Evolutionary conservation across 2,329 filamentous ascomycete species (phyloP), one percentile per base, ranked within the genome.

Genomic region (Ramichloridium luteum): DNA sequence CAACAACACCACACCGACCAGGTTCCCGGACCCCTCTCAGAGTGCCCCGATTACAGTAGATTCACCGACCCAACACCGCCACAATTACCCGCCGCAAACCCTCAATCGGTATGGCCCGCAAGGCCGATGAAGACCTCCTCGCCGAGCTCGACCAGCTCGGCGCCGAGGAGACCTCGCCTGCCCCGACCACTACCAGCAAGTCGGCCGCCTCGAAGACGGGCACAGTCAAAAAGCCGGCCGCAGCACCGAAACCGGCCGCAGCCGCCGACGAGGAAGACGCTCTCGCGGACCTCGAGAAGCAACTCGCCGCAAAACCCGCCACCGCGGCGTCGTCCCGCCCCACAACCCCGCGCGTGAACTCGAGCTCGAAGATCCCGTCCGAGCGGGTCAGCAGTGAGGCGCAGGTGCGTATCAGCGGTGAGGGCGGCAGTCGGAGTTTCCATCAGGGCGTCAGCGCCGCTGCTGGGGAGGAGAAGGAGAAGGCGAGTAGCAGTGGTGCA

Each of bases 281-380:
- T 36, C 70, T 96, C 23, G 85, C 85, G 40, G 86, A 94, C 48
- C 72, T 96, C 39, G 83, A 92, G 55, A 77, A 77, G 46, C 72
- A 93, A 26, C 82, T 74, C 48, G 68, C 73, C 32, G 75, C 81
- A 55, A 67, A 77, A 50, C 70, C 81, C 17, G 51, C 64, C 39
- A 72, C 73, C 77, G 26, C 64, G 38, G 8, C 20, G 8, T 8
- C 20, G n/a, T 76, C 76, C 41, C 76, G 86, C 28, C 82, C 88
- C 11, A 78, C 82, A 49, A 96, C 88, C 2, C 90, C 88, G 23
- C 80, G 82, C 45, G 56, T 67, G 36, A 66, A 63, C 36, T 62
- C 62, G 27, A 65, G 61, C 25, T 56, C 60, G 12, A 59, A 17
- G 61, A 65, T 27, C 58, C 67, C 17, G 66, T 56, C 53, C 32